Evolutionary conservation across 2,329 filamentous ascomycete species (phyloP).

Genomic region (Coleophoma crateriformis): DNA sequence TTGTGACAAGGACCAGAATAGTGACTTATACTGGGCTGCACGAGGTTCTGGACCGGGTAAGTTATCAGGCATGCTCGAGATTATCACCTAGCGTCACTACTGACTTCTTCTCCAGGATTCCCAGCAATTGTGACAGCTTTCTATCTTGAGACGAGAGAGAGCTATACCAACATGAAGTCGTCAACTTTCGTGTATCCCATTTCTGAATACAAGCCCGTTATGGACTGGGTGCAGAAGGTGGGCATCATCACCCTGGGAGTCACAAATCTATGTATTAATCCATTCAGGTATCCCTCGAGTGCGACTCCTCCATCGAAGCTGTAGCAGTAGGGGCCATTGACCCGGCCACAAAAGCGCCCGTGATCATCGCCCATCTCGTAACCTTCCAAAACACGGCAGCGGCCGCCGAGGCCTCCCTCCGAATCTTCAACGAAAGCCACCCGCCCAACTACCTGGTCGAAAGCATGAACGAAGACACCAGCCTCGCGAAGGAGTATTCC

Average conservation of each 20-base stretch:
- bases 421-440: constrained; percentile 29
- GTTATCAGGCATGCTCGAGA: background rate
- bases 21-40: constrained; percentile 41
- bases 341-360: constrained; percentile 21
- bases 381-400: constrained; percentile 33
- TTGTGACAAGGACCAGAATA: constrained; percentile 36
- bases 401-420: constrained; percentile 30
- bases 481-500: constrained; percentile 33
- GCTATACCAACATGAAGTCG: constrained; percentile 3
- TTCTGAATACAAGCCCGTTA: constrained; percentile 36
- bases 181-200: constrained; percentile 39
- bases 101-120: constrained; percentile 33
- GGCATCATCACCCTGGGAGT: constrained; percentile 2
- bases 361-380: constrained; percentile 31
- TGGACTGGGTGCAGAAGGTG: constrained; percentile 42
- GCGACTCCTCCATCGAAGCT: constrained; percentile 33
- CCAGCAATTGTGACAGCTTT: constrained; percentile 47
- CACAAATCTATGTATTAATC: too few relatives aligned
- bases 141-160: constrained; percentile 30
- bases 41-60: constrained; percentile 13
- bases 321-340: constrained; percentile 30
- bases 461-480: constrained; percentile 34
- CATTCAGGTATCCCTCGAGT: constrained; percentile 20
- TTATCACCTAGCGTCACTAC: background rate
- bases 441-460: constrained; percentile 32